These are phyloP conservation scores for Leccinum solheimii DNA, from an alignment of 1,284 basidiomycete genomes.

Conservation along the genomic window DNA sequence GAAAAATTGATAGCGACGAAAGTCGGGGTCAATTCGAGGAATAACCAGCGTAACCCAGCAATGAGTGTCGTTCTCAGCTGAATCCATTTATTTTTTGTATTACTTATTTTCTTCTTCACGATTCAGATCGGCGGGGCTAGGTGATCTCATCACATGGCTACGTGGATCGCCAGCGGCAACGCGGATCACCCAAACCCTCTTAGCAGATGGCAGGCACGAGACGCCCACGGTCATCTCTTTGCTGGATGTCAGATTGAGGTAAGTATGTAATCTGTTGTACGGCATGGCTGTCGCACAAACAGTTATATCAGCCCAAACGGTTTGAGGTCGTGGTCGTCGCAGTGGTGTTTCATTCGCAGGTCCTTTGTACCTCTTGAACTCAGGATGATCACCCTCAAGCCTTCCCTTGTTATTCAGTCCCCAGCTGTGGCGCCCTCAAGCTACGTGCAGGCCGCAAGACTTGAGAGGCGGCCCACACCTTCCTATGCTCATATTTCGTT, in stretches of 20 bases:
- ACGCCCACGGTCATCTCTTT: conserved; percentile 9
- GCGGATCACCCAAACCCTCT: not conserved
- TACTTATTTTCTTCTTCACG: not conserved
- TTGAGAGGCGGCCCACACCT: conserved; percentile 14
- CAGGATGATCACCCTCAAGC: conserved; percentile 25
- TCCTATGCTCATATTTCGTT: conserved; percentile 44
- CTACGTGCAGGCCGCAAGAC: conserved; percentile 26
- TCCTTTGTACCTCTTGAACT: not conserved
- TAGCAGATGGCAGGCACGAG: conserved; percentile 5
- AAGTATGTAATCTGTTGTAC: conserved; percentile 17
- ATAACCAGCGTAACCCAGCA: not conserved
- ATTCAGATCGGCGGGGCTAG: not conserved
- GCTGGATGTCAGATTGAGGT: conserved; percentile 22
- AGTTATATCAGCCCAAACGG: conserved; percentile 22
- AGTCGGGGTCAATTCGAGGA: not conserved
- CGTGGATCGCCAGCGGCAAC: conserved; percentile 1
- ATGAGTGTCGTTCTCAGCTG: not conserved
- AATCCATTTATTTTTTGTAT: not conserved
- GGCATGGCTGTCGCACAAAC: conserved; percentile 18
- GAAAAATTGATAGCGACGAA: not conserved
- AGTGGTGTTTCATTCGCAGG: conserved; percentile 1
- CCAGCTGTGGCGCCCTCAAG: conserved; percentile 21
- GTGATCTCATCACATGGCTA: conserved; percentile 19
- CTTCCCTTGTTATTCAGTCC: conserved; percentile 29
- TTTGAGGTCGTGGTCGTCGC: not conserved